Evolutionary conservation across 768 basidiomycete species (phyloP), one percentile per base, ranked within the genome.

Genomic region (Trametes punicea): DNA sequence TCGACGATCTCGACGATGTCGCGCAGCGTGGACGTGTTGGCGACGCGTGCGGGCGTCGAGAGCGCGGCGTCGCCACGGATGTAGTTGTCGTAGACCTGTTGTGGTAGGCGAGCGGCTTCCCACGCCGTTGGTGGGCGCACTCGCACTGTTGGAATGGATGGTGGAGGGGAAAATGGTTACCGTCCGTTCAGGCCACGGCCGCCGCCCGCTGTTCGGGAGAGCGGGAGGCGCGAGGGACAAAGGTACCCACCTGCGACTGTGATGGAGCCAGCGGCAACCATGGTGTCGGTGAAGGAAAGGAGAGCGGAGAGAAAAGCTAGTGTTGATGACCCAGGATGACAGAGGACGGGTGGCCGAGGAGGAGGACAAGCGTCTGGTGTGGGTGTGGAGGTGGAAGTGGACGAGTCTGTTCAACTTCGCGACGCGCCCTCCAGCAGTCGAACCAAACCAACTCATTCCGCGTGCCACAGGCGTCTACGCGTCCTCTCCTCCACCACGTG

Each of bases 1-100:
- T 98, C 96, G 59, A 96, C 81, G 47, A 95, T 84, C 70, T 95
- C 91, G 51, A 93, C 83, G 61, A 93, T 82, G 60, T 90, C 82
- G 52, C 87, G 82, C 62, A 90, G 77, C 33, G 78, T 74, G n/a
- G 84, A 74, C 11, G 81, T 75, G 62, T 80, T 75, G 29, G 81
- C 74, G 33, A 73, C 60, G 67, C 76, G 81, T 23, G 61, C 55
- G 15, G 75, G 77, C 2, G 86, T 79, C 9, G 90, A 87, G 51
- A 96, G 81, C 11, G 86, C 81, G n/a, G 86, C 94, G 62, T 95
- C 94, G n/a, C 89, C 81, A 62, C 88, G 83, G 62, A 94, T 76
- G 61, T 80, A 77, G 45, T 78, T 77, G 64, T 92, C 88, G 67
- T 83, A 87, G 61, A 77, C 77, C 55, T 56, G 58, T 46, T 63